Conservation (phyloP, 164 flowering plant species). For the Dillenia suffruticosa region DNA sequence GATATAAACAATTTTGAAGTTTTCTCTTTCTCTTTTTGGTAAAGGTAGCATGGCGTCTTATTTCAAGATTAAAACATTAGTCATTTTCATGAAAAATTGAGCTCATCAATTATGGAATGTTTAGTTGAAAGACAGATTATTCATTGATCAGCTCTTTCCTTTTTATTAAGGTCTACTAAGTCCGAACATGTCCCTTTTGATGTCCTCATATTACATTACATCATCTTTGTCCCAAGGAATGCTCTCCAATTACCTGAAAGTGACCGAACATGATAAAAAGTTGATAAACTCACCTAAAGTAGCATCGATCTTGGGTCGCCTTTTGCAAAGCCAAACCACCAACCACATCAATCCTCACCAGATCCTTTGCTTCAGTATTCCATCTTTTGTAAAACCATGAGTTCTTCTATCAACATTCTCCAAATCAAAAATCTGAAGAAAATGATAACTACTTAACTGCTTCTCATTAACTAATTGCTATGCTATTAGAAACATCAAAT, state of each 20-base stretch:
- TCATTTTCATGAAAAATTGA: too few species aligned
- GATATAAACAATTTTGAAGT: too few species aligned
- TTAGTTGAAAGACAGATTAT: too few species aligned
- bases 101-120: too few species aligned
- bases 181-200: too few species aligned
- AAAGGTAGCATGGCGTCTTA: too few species aligned
- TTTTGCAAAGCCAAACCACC: slow-evolving; percentile 94
- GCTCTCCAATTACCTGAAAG: background rate
- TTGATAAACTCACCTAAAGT: slow-evolving; percentile 60
- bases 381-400: slow-evolving; percentile 66
- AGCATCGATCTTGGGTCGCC: slow-evolving; percentile 62
- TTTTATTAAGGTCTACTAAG: too few species aligned
- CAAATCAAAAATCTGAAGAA: slow-evolving; percentile 45
- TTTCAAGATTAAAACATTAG: too few species aligned
- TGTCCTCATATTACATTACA: too few species aligned
- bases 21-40: too few species aligned
- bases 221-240: background rate
- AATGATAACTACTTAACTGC: background rate
- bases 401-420: slow-evolving; percentile 33
- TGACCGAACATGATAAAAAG: background rate
- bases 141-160: too few species aligned
- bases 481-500: background rate
- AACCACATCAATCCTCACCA: slow-evolving; percentile 65
- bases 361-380: slow-evolving; percentile 57
- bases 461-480: background rate